Evolutionary conservation across 768 basidiomycete genomes (phyloP).

Genomic region (Boletus tomentosulus): DNA sequence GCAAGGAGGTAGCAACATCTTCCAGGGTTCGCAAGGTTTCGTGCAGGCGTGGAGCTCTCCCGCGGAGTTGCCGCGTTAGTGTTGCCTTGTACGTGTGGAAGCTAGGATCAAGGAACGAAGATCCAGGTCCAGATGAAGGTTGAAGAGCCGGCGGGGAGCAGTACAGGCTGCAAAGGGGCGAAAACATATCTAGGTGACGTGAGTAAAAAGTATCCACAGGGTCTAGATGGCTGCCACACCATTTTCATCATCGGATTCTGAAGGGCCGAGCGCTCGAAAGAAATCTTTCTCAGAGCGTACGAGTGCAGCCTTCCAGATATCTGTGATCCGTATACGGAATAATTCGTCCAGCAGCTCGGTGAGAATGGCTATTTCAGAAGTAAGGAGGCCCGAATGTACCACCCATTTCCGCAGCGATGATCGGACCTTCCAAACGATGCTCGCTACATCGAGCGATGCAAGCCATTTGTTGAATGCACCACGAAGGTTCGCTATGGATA

Average conservation of each 20-base stretch:
- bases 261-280: conserved; percentile 35
- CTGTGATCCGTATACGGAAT: conserved; percentile 49
- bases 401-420: conserved; percentile 48
- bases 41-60: conserved; percentile 61
- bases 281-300: conserved; percentile 44
- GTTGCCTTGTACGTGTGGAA: conserved; percentile 61
- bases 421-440: conserved; percentile 72
- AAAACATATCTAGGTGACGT: conserved; percentile 38
- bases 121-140: conserved; percentile 36
- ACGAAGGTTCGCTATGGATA: conserved; percentile 44
- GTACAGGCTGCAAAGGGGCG: conserved; percentile 57
- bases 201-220: conserved; percentile 4
- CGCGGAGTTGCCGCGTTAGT: conserved; percentile 59
- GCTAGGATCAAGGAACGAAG: conserved; percentile 35
- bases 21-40: conserved; percentile 57
- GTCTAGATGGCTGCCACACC: conserved; percentile 13
- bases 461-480: conserved; percentile 54
- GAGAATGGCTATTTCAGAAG: conserved; percentile 44
- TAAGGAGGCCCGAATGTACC: conserved; percentile 39
- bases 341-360: conserved; percentile 47
- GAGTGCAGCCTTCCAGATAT: conserved; percentile 56
- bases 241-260: conserved; percentile 7
- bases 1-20: conserved; percentile 50
- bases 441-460: conserved; percentile 49
- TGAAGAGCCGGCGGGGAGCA: conserved; percentile 46